A percentile compares a stretch with the other conserved stretches of the same genome.
Evolutionary conservation across 2,329 filamentous ascomycete genomes (phyloP).

Genomic region (Teratosphaeria pseudoeucalypti): DNA sequence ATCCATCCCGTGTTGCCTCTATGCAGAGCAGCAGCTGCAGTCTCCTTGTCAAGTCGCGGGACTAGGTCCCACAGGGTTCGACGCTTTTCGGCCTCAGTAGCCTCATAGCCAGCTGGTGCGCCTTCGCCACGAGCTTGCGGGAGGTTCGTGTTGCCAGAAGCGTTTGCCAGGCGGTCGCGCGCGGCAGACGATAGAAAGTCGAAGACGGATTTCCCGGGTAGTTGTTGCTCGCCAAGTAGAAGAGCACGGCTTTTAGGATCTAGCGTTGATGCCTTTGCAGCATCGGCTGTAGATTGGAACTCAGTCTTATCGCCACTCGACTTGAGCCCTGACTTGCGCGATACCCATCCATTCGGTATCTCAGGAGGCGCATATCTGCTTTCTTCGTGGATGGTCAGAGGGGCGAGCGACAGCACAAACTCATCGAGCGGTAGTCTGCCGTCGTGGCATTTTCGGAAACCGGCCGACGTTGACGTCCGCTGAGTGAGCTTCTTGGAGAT

Average conservation of each 20-base stretch:
- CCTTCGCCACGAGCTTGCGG: slow-evolving; percentile 69
- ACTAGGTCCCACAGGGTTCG: slow-evolving; percentile 43
- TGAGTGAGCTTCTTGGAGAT: slow-evolving; percentile 52
- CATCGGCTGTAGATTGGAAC: slow-evolving; percentile 62
- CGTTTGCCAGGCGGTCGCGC: slow-evolving; percentile 63
- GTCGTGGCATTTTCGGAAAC: slow-evolving; percentile 66
- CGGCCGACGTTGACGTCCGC: slow-evolving; percentile 30
- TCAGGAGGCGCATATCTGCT: slow-evolving; percentile 52
- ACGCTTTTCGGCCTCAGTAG: slow-evolving; percentile 53
- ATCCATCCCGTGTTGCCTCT: slow-evolving; percentile 53
- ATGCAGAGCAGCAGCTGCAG: slow-evolving; percentile 36
- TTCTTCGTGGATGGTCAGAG: slow-evolving; percentile 32
- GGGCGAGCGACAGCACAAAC: slow-evolving; percentile 57
- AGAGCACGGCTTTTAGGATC: slow-evolving; percentile 68
- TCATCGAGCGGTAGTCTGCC: slow-evolving; percentile 69
- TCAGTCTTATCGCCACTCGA: slow-evolving; percentile 4
- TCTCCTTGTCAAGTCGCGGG: slow-evolving; percentile 31
- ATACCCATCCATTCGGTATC: slow-evolving; percentile 66
- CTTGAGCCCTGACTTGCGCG: slow-evolving; percentile 31
- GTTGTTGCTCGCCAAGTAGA: slow-evolving; percentile 65
- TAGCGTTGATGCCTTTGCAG: slow-evolving; percentile 64
- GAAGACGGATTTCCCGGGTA: slow-evolving; percentile 85
- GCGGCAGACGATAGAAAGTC: slow-evolving; percentile 75
- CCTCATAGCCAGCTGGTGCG: slow-evolving; percentile 51
- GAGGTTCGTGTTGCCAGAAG: slow-evolving; percentile 65